Evolutionary conservation across 495 filamentous ascomycete species (phyloP).

Genomic region (Penicillium paxilli): DNA sequence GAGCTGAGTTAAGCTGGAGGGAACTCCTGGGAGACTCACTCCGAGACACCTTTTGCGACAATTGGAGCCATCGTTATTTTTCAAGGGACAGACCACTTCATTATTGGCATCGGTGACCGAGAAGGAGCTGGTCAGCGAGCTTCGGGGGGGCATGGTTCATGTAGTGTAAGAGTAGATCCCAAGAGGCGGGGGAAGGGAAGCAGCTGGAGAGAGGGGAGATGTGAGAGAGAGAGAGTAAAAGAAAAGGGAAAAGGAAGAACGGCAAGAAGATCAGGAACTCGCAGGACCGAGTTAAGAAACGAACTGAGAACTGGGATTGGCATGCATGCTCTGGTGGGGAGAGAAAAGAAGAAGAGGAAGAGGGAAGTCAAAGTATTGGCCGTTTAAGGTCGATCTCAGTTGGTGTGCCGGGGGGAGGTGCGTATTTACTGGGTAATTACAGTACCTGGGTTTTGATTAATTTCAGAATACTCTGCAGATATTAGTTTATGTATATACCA

Average conservation of each 20-base stretch:
- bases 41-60: slow-evolving; percentile 97
- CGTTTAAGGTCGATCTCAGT: too few species aligned
- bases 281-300: slow-evolving; percentile 9
- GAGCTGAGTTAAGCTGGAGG: neutral
- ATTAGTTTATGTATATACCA: too few species aligned
- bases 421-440: too few species aligned
- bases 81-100: slow-evolving; percentile 95
- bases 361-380: neutral
- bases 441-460: too few species aligned
- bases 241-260: slow-evolving; percentile 4
- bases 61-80: slow-evolving; percentile 93
- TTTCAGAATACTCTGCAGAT: too few species aligned
- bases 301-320: slow-evolving; percentile 9
- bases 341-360: slow-evolving; percentile 19
- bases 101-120: slow-evolving; percentile 89
- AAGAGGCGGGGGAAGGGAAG: slow-evolving; percentile 3
- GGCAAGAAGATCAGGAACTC: slow-evolving; percentile 2
- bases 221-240: neutral
- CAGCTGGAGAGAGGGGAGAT: slow-evolving; percentile 3
- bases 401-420: too few species aligned
- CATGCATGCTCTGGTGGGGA: slow-evolving; percentile 16
- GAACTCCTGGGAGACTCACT: slow-evolving; percentile 60
- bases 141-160: slow-evolving; percentile 80
- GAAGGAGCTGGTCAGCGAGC: slow-evolving; percentile 84
- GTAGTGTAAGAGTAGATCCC: slow-evolving; percentile 11